Conservation (phyloP, 2,329 filamentous ascomycete genomes). For the Rachicladosporium sp. region DNA sequence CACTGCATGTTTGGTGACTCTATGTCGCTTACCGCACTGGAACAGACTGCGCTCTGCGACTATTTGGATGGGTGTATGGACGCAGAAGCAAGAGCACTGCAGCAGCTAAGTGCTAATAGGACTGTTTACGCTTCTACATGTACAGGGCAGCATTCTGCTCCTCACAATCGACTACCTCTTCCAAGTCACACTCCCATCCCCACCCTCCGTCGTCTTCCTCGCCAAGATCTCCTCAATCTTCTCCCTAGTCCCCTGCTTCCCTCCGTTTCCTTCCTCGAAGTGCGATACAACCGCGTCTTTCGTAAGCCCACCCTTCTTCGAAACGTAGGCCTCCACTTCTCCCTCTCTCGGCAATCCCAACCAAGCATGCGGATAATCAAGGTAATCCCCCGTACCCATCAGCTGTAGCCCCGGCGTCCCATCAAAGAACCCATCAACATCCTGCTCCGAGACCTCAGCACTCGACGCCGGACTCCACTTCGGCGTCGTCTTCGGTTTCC, state of each 20-base stretch:
- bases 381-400: conserved; percentile 44
- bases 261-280: conserved; percentile 29
- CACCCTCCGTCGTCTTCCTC: conserved; percentile 17
- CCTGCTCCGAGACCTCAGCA: conserved; percentile 47
- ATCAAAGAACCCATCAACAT: conserved; percentile 59
- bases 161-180: background rate
- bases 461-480: conserved; percentile 66
- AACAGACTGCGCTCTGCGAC: too few relatives aligned
- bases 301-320: conserved; percentile 10
- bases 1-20: too few relatives aligned
- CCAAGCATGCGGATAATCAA: conserved; percentile 57
- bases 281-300: conserved; percentile 27
- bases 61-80: too few relatives aligned
- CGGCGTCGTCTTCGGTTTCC: conserved; percentile 53
- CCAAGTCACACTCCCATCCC: conserved; percentile 2
- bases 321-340: conserved; percentile 40
- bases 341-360: conserved; percentile 64
- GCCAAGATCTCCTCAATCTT: conserved; percentile 52
- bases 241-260: conserved; percentile 40
- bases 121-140: too few relatives aligned
- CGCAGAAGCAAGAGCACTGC: too few relatives aligned
- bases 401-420: conserved; percentile 45
- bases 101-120: too few relatives aligned
- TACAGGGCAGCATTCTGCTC: too few relatives aligned
- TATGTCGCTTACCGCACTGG: too few relatives aligned